These are phyloP conservation scores for Tilletia horrida DNA, from an alignment of 1,284 basidiomycete genomes.

Conservation along the genomic window DNA sequence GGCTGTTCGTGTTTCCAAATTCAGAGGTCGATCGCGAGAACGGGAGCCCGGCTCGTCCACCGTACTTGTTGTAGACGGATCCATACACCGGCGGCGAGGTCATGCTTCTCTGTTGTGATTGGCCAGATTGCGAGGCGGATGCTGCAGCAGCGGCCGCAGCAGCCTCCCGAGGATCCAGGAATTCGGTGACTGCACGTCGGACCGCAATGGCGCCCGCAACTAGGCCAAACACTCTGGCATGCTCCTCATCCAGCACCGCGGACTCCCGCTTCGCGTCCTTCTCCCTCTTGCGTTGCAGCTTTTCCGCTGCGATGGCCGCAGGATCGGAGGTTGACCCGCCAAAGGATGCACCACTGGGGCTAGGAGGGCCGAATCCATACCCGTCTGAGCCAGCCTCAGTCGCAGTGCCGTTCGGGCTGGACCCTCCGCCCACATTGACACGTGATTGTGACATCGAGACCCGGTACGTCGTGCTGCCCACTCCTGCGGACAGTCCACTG, in stretches of 20 bases:
- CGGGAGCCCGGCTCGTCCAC: background rate
- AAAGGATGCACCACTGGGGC: too few species aligned
- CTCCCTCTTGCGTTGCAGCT: background rate
- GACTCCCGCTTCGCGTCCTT: slow-evolving; percentile 19
- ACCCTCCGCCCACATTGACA: background rate
- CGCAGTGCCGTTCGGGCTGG: background rate
- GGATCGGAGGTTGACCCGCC: background rate
- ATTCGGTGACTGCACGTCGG: background rate
- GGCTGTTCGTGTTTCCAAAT: background rate
- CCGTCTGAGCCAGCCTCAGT: background rate
- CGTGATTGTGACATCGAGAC: slow-evolving; percentile 11
- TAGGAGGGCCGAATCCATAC: background rate
- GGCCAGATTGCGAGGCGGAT: background rate
- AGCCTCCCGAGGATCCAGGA: slow-evolving; percentile 14
- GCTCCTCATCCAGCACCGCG: slow-evolving; percentile 35
- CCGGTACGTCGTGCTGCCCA: background rate
- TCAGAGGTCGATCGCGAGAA: slow-evolving; percentile 6
- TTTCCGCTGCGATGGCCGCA: slow-evolving; percentile 19
- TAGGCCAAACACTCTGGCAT: slow-evolving; percentile 31
- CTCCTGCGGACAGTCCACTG: slow-evolving; percentile 21
- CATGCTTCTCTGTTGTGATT: slow-evolving; percentile 26
- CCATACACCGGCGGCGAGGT: slow-evolving; percentile 21
- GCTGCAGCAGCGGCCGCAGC: slow-evolving; percentile 13
- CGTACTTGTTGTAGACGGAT: slow-evolving; percentile 22
- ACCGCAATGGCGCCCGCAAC: slow-evolving; percentile 25